These are phyloP conservation scores for Scheffersomyces stipitis DNA, from an alignment of 805 yeast species.

Conservation along the genomic window DNA sequence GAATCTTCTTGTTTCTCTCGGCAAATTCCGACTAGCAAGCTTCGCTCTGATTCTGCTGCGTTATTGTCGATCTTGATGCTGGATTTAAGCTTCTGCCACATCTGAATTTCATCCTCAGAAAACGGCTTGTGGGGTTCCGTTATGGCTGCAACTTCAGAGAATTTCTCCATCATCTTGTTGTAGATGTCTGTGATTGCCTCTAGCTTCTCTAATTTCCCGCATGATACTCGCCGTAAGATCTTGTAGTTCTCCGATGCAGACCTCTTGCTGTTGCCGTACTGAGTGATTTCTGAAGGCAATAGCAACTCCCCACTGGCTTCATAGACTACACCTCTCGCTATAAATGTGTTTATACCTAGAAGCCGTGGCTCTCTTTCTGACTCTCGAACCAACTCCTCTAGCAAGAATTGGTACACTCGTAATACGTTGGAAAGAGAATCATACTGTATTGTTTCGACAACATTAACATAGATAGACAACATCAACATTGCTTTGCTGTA, in stretches of 20 bases:
- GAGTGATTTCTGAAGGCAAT: conserved; percentile 6
- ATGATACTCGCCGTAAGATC: conserved; percentile 6
- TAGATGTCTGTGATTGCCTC: conserved; percentile 5
- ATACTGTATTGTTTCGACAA: too few species aligned
- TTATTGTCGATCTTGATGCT: too few species aligned
- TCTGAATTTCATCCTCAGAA: too few species aligned
- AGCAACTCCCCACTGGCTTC: conserved; percentile 7
- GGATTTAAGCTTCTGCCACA: too few species aligned
- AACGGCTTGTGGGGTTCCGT: too few species aligned
- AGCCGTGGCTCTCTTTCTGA: background rate
- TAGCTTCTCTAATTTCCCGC: conserved; percentile 3
- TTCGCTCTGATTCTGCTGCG: too few species aligned
- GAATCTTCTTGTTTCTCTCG: too few species aligned
- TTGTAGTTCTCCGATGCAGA: conserved; percentile 8
- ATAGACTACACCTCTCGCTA: conserved; percentile 7
- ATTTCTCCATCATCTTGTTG: background rate
- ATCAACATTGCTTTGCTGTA: conserved; percentile 1
- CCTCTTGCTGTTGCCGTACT: conserved; percentile 3
- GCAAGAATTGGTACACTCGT: background rate
- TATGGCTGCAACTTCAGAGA: too few species aligned
- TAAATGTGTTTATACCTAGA: background rate
- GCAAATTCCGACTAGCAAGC: too few species aligned
- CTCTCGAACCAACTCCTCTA: conserved; percentile 3
- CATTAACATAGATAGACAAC: conserved; percentile 4
- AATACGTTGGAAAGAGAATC: background rate